A percentile compares a stretch with the other conserved stretches of the same genome.
These are phyloP conservation scores for Verticillium nubilum DNA, from an alignment of 2,329 filamentous ascomycete species.

Conservation along the genomic window DNA sequence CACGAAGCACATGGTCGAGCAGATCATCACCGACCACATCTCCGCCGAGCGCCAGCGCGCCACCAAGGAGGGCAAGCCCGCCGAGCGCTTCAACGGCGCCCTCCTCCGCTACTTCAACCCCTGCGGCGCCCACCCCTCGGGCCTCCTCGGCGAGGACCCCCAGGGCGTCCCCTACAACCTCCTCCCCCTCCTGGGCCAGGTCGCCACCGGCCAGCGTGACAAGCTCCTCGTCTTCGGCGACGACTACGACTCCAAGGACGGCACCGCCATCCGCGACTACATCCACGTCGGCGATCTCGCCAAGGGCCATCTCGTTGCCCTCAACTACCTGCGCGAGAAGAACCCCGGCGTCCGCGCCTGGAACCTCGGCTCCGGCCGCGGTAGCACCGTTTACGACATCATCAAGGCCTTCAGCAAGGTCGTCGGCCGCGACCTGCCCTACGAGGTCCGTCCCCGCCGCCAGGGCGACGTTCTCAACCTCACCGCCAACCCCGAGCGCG, in stretches of 20 bases:
- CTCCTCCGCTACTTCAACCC: conserved; percentile 98
- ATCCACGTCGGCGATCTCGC: conserved; percentile 93
- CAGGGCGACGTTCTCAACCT: conserved; percentile 90
- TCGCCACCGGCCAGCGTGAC: conserved; percentile 89
- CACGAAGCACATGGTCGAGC: conserved; percentile 91
- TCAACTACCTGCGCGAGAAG: conserved; percentile 81
- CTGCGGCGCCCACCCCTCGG: conserved; percentile 86
- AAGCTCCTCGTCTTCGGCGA: conserved; percentile 94
- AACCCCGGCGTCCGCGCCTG: conserved; percentile 89
- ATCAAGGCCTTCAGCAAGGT: conserved; percentile 87
- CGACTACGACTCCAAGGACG: conserved; percentile 86
- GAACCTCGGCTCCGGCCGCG: conserved; percentile 93
- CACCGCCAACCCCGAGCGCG: conserved; percentile 82
- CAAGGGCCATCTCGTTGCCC: conserved; percentile 77
- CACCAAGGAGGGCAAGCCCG: conserved; percentile 72
- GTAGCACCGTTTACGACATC: conserved; percentile 96
- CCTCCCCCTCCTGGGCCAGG: conserved; percentile 87
- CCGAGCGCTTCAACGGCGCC: conserved; percentile 85
- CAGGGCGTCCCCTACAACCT: conserved; percentile 95
- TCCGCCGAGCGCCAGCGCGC: conserved; percentile 79
- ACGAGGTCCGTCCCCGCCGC: conserved; percentile 77
- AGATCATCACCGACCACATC: conserved; percentile 85
- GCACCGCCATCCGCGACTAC: conserved; percentile 94
- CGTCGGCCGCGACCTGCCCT: conserved; percentile 79
- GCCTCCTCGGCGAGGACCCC: conserved; percentile 97